Base-by-base conservation (phyloP, 768 basidiomycete genomes). In the Candolleomyces eurysporus region DNA sequence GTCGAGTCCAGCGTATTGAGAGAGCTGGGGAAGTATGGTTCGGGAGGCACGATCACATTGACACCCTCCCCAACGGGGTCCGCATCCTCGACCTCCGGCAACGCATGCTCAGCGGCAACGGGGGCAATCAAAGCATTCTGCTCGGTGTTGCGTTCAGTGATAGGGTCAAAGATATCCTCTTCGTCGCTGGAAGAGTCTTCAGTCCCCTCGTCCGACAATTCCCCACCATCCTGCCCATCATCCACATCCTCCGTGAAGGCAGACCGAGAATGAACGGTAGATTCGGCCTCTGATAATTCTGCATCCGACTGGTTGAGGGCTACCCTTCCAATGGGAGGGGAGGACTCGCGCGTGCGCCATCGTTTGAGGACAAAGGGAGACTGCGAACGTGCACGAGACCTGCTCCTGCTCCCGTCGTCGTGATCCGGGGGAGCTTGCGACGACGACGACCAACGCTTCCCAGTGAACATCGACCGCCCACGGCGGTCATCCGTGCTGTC, bases 51-150 rank as follows among this genome's bases (percentile, higher is more conserved):
- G 64, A 94, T 85, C 57, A 95, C 89, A 67, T 94, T 95, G 19
- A 93, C 90, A 59, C 94, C 96, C 73, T 97, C 95, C 13, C 96
- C 96, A 10, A 96, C 79, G 0, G 91, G 92, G 72, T 96, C 94
- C 0, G 88, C 84, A 11, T 83, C 80, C 9, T 81, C 83, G 2
- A 77, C 72, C 0, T 78, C 71, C 22, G 80, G 76, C 36, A 64
- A 63, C 8, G 63, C 64, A 5, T 68, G 69, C 8, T 71, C 75
- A 1, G 56, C 63, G 6, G 66, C 61, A 4, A 69, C 69, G 42
- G 74, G 77, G 0, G 71, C 69, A 48, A 81, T 75, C 43, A 88
- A 78, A 0, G 90, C 84, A 68, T 96, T 96, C 65, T 81, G 86
- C 72, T 93, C 91, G 1, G 95, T 96, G 72, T 98, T 98, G 66